Base-by-base conservation (phyloP, 768 basidiomycete genomes). In the Mycena haematopus region DNA sequence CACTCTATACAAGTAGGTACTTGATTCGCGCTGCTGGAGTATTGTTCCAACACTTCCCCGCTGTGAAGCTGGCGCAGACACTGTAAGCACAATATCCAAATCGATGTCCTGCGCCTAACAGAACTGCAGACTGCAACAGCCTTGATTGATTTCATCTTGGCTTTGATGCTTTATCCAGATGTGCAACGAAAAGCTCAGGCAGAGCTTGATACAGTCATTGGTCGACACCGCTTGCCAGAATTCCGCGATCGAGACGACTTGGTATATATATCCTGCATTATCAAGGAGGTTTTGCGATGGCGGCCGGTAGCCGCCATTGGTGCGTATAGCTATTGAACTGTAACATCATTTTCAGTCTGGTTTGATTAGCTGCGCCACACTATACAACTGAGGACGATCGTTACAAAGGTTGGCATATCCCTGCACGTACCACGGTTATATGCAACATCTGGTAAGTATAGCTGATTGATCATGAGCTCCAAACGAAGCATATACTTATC, bases 131-230 rank as follows among this genome's bases (percentile, higher is more conserved):
- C 25, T 15, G 47, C 47, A 25, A 27, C 47, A 7, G 47, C 47
- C 6, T 25, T 49, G 27, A 49, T 6, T 31, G 21, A 38, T n/a
- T n/a, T n/a, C n/a, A n/a, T n/a, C n/a, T n/a, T n/a, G n/a, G n/a
- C 54, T 6, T 45, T 56, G 54, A 56, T 56, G 54, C n/a, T 56
- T 21, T 22, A 56, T n/a, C 54, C 54, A 7, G 44, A 31, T 15
- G 44, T 56, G 27, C 54, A 56, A 15, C 29, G 44, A 21, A 45
- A 46, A 15, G 54, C 54, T 2, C 54, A 56, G 44, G 44, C 24
- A 2, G 54, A 46, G 47, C 27, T 46, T 7, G 54, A 46, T 24
- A 17, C n/a, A 0, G 44, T 56, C n/a, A n/a, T 56, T 21, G 54
- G 54, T 13, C 54, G 54, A 22, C 42, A 46, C 8, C 54, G 54